Percentiles rank a stretch among this genome's conserved stretches.
Conservation (phyloP, 2,329 filamentous ascomycete genomes). For the Claviceps citrina region DNA sequence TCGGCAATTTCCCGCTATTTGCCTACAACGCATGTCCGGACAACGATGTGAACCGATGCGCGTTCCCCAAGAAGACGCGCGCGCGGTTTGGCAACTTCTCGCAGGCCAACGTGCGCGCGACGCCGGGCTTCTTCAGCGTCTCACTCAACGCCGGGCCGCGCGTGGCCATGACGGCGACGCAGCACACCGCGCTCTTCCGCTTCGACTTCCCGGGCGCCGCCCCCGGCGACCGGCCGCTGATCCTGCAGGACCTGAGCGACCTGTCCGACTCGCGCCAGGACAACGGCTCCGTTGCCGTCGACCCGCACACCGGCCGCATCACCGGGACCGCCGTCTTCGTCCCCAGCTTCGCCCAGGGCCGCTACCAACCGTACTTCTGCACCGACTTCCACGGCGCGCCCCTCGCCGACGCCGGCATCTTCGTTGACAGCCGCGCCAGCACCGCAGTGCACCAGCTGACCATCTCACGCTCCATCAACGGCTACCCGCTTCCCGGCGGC, state of each 20-base stretch:
- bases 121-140: constrained; percentile 51
- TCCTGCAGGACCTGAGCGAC: constrained; percentile 51
- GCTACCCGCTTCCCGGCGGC: constrained; percentile 41
- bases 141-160: constrained; percentile 40
- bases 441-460: constrained; percentile 33
- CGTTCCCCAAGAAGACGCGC: constrained; percentile 35
- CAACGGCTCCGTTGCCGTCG: constrained; percentile 40
- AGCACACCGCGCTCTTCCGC: constrained; percentile 50
- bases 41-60: constrained; percentile 46
- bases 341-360: constrained; percentile 50
- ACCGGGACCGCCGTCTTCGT: constrained; percentile 46
- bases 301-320: constrained; percentile 41
- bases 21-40: constrained; percentile 45
- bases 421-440: constrained; percentile 39
- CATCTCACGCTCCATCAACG: constrained; percentile 34
- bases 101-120: constrained; percentile 36
- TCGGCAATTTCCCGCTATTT: constrained; percentile 63
- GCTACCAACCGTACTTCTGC: constrained; percentile 47
- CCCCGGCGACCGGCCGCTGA: constrained; percentile 33
- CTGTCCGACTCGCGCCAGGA: constrained; percentile 45
- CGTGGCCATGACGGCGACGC: constrained; percentile 52
- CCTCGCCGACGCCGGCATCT: constrained; percentile 46
- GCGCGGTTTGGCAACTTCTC: constrained; percentile 28
- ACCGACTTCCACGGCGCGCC: constrained; percentile 47
- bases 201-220: constrained; percentile 41